A percentile compares a stretch with the other conserved stretches of the same genome.
These are phyloP conservation scores for Chlorella vulgaris DNA, from an alignment of 139 green algal genomes.

Conservation along the genomic window DNA sequence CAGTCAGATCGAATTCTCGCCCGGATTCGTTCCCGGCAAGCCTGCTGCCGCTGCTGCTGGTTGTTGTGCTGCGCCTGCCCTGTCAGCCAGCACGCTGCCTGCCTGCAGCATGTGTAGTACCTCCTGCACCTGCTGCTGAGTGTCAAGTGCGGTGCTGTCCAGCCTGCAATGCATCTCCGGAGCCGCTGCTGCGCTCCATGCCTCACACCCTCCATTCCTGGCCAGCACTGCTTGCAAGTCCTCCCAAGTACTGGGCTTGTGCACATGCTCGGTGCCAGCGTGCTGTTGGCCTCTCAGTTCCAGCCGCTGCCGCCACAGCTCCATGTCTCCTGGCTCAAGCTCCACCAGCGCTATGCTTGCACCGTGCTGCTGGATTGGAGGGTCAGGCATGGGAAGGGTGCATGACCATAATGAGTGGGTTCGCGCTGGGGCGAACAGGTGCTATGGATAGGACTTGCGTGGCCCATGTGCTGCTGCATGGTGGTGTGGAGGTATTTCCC, in stretches of 20 bases:
- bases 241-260: conserved; percentile 68
- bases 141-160: conserved; percentile 17
- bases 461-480: neutral
- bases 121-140: neutral
- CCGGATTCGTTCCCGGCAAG: too few species aligned
- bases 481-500: neutral
- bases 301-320: conserved; percentile 56
- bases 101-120: conserved; percentile 13
- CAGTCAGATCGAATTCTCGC: too few species aligned
- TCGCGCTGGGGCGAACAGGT: neutral
- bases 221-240: conserved; percentile 51
- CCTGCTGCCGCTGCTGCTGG: too few species aligned
- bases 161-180: neutral
- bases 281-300: conserved; percentile 47
- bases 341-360: conserved; percentile 64
- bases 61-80: too few species aligned
- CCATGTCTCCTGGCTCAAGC: conserved; percentile 42
- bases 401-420: too few species aligned
- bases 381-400: too few species aligned
- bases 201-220: conserved; percentile 10
- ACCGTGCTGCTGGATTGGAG: conserved; percentile 21
- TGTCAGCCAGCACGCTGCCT: too few species aligned
- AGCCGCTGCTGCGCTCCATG: neutral
- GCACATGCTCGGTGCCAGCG: conserved; percentile 2
- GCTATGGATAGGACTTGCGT: neutral